Evolutionary conservation across 2,329 filamentous ascomycete genomes (phyloP), one percentile per base, ranked within the genome.

Genomic region (Rhynchosporium agropyri): DNA sequence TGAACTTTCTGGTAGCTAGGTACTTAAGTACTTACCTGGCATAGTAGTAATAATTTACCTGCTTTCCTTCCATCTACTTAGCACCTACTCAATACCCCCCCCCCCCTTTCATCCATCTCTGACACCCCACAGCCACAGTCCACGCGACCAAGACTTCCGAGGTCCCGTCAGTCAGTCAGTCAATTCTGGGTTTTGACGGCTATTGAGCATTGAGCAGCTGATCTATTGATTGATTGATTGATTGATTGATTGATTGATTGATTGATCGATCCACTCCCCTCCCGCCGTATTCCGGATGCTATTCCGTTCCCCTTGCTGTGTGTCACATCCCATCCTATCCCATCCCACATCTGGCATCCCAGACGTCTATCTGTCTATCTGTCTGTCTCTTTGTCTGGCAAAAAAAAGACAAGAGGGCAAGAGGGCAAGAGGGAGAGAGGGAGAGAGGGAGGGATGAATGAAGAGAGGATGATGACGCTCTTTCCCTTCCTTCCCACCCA

Each of bases 221-320:
- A 36, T 36, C 33, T 10, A 36, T 20, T 20, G 20, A 20, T 20
- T 20, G 20, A n/a, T n/a, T n/a, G n/a, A n/a, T n/a, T 20, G 20
- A 20, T 1, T 20, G 20, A 20, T 20, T 20, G 20, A 20, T 20
- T 20, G 20, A 20, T 20, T 20, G 20, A 20, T 20, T 20, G 20
- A 42, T 38, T 53, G 50, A 53, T 33, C 50, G 20, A 29, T 29
- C 38, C 53, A 43, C 49, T 33, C 50, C 20, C 51, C 40, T 54
- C 51, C 51, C 36, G 51, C 51, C 36, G 51, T 54, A 40, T 54
- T 54, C 51, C 51, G 36, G n/a, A 54, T 54, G 51, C 51, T 33
- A 6, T 9, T 6, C 7, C n/a, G 15, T 8, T 46, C 4, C 43
- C 43, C 13, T 46, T 20, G 15, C n/a, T 46, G 8, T 20, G 5